Evolutionary conservation across 2,329 filamentous ascomycete genomes (phyloP), one percentile per base, ranked within the genome.

Genomic region (Dryadomyces sulphureus): DNA sequence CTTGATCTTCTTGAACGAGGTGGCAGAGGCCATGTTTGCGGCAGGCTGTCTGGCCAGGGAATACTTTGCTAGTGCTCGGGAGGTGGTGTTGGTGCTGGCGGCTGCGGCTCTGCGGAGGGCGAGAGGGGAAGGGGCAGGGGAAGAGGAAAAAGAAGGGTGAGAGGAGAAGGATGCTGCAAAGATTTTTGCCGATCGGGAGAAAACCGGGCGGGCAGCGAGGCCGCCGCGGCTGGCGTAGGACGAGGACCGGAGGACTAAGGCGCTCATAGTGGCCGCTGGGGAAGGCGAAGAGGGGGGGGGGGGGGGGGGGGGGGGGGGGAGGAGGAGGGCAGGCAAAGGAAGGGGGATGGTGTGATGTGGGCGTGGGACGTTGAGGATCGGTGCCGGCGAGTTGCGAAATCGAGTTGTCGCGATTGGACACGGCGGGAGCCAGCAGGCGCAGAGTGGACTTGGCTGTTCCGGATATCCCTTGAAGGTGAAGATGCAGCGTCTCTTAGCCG

Each of bases 1-100:
- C 78, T 94, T 92, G 77, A 96, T 96, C 82, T 96, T 98, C 60
- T 76, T 71, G 57, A 51, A 48, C 41, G 48, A 43, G 20, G 35
- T 19, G 5, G 51, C 49, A 51, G 60, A 60, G 48, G 73, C 69
- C 75, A 81, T 78, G 57, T 65, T 72, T 41, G 62, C 65, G 63
- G 48, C 17, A 25, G 38, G 25, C 22, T 30, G 32, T 46, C 22
- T 8, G 35, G 42, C 27, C 34, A 16, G 17, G 25, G 34, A 35
- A 16, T 12, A 34, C 6, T n/a, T 40, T 20, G 24, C 24, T 27
- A 22, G 16, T n/a, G 25, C 38, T 25, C 27, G 24, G 25, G 46
- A n/a, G n/a, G 20, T 22, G 22, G 39, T 38, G 27, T 20, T 21
- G n/a, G 20, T 22, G 22, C 39, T 38, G 27, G 25, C 34, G 24